These are phyloP conservation scores for Phytophthora parvispora DNA, from an alignment of 352 stramenopile genomes.

Conservation along the genomic window DNA sequence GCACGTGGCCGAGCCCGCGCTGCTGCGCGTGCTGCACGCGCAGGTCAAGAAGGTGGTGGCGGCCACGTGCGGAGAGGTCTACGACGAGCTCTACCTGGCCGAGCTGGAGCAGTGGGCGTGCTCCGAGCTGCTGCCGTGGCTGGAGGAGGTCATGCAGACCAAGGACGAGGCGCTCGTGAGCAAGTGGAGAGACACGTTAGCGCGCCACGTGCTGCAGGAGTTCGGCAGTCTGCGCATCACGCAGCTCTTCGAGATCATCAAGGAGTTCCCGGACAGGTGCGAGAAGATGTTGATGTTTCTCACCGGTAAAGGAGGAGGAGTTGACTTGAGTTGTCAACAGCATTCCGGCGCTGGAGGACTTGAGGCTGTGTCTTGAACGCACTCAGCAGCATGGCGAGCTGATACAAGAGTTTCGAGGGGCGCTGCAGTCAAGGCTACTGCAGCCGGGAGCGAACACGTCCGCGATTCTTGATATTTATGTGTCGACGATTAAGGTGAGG, in stretches of 20 bases:
- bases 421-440: conserved; percentile 90
- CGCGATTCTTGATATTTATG: conserved; percentile 98
- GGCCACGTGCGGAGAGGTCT: conserved; percentile 60
- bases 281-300: background rate
- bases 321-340: conserved; percentile 26
- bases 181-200: conserved; percentile 61
- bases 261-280: conserved; percentile 96
- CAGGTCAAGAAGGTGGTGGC: conserved; percentile 66
- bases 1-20: conserved; percentile 52
- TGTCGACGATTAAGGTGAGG: conserved; percentile 95
- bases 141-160: conserved; percentile 58
- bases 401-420: conserved; percentile 77
- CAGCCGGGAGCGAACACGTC: conserved; percentile 97
- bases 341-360: conserved; percentile 73
- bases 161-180: conserved; percentile 16
- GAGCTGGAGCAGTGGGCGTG: conserved; percentile 64
- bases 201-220: conserved; percentile 61
- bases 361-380: conserved; percentile 79
- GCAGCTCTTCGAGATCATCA: conserved; percentile 98
- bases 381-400: conserved; percentile 91
- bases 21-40: conserved; percentile 61
- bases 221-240: conserved; percentile 86
- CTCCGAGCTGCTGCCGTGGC: conserved; percentile 67
- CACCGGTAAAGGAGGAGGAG: background rate
- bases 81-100: conserved; percentile 51